Conservation (phyloP, 1,284 basidiomycete species). For the Tylopilus sp. region DNA sequence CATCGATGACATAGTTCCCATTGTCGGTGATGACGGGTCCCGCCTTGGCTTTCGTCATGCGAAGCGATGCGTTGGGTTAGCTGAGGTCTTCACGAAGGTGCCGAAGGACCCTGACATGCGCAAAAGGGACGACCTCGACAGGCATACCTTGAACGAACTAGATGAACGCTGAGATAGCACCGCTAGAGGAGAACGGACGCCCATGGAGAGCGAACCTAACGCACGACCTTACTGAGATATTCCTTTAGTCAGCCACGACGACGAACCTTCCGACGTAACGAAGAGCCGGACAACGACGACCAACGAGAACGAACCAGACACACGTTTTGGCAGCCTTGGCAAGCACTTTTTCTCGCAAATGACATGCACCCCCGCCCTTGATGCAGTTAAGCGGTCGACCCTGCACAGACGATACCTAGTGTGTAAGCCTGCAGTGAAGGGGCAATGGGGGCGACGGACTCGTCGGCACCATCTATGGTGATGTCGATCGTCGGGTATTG, state of each 20-base stretch:
- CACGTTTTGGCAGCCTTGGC: conserved; percentile 89
- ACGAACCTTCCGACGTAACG: conserved; percentile 65
- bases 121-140: no score
- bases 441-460: conserved; percentile 60
- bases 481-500: conserved; percentile 90
- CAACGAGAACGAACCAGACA: neutral
- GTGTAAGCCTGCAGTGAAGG: neutral
- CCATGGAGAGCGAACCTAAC: no score
- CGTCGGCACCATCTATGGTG: conserved; percentile 96
- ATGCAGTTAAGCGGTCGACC: conserved; percentile 93
- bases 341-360: no score
- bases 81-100: no score
- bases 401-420: conserved; percentile 38
- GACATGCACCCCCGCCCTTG: conserved; percentile 99
- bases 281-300: conserved; percentile 3
- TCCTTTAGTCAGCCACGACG: conserved; percentile 94
- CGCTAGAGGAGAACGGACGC: no score
- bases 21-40: conserved; percentile 98
- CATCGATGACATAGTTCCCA: conserved; percentile 93
- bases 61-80: no score
- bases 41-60: no score
- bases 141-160: no score
- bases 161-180: no score
- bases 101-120: no score
- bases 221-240: conserved; percentile 82